Evolutionary conservation across 2,329 filamentous ascomycete genomes (phyloP).

Genomic region (Paradendryphiella salina): DNA sequence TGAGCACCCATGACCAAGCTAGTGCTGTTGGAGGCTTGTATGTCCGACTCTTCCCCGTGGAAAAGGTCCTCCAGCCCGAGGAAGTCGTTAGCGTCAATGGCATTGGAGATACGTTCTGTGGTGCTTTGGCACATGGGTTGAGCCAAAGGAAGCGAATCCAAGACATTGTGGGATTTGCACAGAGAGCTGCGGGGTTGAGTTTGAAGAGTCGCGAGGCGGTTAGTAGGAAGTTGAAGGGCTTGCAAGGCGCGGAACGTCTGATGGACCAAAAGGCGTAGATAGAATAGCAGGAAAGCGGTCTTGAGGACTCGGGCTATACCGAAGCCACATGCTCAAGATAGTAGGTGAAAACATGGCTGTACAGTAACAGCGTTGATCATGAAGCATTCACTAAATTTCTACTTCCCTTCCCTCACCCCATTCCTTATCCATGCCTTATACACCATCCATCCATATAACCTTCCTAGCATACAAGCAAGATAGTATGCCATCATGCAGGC

Average conservation of each 20-base stretch:
- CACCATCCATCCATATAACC: no score
- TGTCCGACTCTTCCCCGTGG: slow-evolving; percentile 70
- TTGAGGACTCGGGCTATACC: not conserved
- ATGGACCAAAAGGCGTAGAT: not conserved
- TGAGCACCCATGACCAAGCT: slow-evolving; percentile 55
- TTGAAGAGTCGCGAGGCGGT: slow-evolving; percentile 77
- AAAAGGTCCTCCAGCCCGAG: slow-evolving; percentile 60
- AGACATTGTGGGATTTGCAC: slow-evolving; percentile 75
- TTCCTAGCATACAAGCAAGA: no score
- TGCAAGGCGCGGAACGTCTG: slow-evolving; percentile 10
- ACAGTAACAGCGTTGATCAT: no score
- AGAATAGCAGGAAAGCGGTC: slow-evolving; percentile 1
- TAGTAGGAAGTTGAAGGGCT: slow-evolving; percentile 56
- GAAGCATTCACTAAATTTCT: no score
- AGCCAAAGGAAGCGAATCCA: slow-evolving; percentile 59
- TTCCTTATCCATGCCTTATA: no score
- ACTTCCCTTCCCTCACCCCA: no score
- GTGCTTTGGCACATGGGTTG: slow-evolving; percentile 78
- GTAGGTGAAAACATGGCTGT: no score
- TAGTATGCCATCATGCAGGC: no score
- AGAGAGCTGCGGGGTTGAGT: slow-evolving; percentile 77
- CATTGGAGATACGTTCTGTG: slow-evolving; percentile 89
- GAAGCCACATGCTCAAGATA: no score
- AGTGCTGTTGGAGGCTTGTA: slow-evolving; percentile 73
- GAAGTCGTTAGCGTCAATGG: slow-evolving; percentile 90